These are phyloP conservation scores for Pezicula neosporulosa DNA, from an alignment of 2,329 filamentous ascomycete species.

Conservation along the genomic window DNA sequence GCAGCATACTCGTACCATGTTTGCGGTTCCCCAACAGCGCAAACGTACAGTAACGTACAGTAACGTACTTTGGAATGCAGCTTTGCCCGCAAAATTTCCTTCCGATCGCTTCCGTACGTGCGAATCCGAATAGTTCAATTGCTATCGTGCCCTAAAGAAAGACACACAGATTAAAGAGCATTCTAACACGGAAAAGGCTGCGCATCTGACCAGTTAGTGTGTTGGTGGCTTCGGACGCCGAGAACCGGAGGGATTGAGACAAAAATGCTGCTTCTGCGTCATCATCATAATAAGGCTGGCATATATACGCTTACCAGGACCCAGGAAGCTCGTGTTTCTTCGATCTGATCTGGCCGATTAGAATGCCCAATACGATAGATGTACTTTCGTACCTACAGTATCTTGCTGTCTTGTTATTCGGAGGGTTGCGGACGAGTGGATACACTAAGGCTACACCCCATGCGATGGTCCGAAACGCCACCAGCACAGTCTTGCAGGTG, in stretches of 20 bases:
- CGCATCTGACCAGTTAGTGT: slow-evolving; percentile 8
- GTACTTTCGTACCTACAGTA: neutral
- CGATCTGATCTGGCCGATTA: too few species aligned
- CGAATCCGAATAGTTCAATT: slow-evolving; percentile 5
- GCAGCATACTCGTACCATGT: neutral
- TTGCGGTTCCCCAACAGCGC: neutral
- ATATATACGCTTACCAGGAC: too few species aligned
- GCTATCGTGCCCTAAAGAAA: slow-evolving; percentile 8
- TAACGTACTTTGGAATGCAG: neutral
- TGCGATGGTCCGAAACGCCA: neutral
- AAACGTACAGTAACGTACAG: neutral
- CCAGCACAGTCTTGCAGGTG: neutral
- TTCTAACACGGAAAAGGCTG: slow-evolving; percentile 9
- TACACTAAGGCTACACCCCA: neutral
- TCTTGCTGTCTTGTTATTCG: neutral
- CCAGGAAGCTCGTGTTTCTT: too few species aligned
- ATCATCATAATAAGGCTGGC: too few species aligned
- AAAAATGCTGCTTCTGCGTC: neutral
- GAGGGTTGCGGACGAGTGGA: neutral
- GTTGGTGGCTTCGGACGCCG: slow-evolving; percentile 3
- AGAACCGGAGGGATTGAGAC: slow-evolving; percentile 9
- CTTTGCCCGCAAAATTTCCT: neutral
- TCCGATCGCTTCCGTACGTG: slow-evolving; percentile 18
- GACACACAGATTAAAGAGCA: slow-evolving; percentile 1
- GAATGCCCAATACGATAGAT: neutral